phyloP scores from a whole-genome alignment of 1,139 yeast species.

The Candida labiduridarum region DNA sequence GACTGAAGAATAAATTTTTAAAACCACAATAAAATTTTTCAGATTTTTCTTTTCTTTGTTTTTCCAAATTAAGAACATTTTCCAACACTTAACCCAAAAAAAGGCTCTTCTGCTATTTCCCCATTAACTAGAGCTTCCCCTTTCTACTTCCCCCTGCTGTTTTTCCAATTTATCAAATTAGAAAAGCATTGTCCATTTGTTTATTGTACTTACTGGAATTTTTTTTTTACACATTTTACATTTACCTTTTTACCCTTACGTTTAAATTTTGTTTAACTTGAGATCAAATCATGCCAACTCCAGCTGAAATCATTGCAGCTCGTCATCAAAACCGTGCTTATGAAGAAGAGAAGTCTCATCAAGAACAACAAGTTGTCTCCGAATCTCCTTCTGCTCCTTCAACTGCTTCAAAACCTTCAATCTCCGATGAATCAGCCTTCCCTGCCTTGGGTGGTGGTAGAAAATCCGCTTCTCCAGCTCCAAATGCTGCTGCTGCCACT shows the following conservation, averaged over 20 bases:
- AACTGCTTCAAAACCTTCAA: constrained; percentile 31
- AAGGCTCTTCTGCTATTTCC: not conserved
- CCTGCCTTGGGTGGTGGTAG: constrained; percentile 67
- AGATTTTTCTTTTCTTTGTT: not conserved
- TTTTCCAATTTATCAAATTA: constrained; percentile 6
- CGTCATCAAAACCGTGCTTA: constrained; percentile 38
- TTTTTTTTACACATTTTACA: too few relatives aligned
- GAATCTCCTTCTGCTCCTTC: constrained; percentile 9
- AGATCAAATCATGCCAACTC: constrained; percentile 49
- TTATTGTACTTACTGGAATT: constrained; percentile 4
- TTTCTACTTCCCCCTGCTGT: constrained; percentile 14
- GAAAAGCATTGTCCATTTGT: constrained; percentile 19
- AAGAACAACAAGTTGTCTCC: constrained; percentile 12
- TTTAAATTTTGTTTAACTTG: not conserved
- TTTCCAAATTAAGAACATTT: not conserved
- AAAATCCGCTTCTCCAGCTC: constrained; percentile 23
- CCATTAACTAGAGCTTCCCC: not conserved
- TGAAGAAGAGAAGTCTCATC: constrained; percentile 7
- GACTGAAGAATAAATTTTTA: too few relatives aligned
- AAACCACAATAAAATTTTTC: not conserved
- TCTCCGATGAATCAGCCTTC: constrained; percentile 61
- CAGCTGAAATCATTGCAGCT: constrained; percentile 63
- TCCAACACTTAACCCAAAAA: not conserved
- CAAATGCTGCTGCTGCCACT: constrained; percentile 15
- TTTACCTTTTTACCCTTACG: too few relatives aligned